phyloP scores from a whole-genome alignment of 2,329 filamentous ascomycete genomes.

The Venturia effusa region DNA sequence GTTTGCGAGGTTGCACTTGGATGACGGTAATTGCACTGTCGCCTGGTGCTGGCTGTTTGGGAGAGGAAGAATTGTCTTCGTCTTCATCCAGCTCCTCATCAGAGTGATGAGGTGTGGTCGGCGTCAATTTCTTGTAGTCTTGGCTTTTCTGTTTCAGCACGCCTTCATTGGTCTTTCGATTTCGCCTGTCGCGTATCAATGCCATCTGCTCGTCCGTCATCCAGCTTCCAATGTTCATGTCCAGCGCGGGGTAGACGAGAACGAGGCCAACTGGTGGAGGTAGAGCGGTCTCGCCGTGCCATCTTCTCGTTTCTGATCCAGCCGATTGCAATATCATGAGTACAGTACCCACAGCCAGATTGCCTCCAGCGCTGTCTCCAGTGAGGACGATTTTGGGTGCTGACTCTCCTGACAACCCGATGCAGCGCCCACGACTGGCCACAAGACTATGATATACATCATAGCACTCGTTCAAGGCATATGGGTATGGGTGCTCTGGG shows the following conservation, averaged over 20 bases:
- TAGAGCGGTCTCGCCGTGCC: constrained; percentile 43
- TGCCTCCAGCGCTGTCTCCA: constrained; percentile 75
- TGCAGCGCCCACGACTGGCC: constrained; percentile 59
- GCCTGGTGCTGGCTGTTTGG: background rate
- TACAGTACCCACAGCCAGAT: constrained; percentile 67
- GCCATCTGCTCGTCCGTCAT: constrained; percentile 98
- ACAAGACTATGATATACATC: constrained; percentile 72
- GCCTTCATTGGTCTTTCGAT: constrained; percentile 64
- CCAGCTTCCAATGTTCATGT: constrained; percentile 98
- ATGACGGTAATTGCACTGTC: constrained; percentile 23
- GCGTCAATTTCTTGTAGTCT: constrained; percentile 74
- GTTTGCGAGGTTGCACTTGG: constrained; percentile 23
- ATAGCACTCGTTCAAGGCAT: constrained; percentile 78
- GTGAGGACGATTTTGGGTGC: constrained; percentile 60
- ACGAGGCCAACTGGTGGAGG: constrained; percentile 76
- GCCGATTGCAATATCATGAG: constrained; percentile 81
- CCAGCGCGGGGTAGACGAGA: constrained; percentile 78
- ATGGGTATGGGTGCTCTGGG: constrained; percentile 74
- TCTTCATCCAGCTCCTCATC: constrained; percentile 48
- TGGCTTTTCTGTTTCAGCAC: constrained; percentile 77
- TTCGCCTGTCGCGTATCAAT: constrained; percentile 72
- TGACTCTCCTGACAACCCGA: constrained; percentile 58
- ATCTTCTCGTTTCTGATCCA: constrained; percentile 44
- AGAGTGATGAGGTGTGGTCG: constrained; percentile 69
- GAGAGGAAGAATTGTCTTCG: constrained; percentile 3